Evolutionary conservation across 257 asterid genomes (phyloP).

Genomic region (Cordia subcordata): DNA sequence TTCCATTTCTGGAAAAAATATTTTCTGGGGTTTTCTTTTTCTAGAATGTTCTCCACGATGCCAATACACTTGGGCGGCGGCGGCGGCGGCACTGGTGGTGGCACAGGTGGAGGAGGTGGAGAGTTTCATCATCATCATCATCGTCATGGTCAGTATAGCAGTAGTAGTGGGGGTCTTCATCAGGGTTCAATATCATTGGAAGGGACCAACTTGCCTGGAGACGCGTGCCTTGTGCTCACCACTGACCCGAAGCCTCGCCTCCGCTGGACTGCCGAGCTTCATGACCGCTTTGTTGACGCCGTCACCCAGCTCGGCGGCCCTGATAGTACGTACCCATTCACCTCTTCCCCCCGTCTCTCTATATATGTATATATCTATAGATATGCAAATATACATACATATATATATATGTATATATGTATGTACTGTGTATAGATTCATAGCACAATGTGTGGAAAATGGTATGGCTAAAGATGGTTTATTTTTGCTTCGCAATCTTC

Average conservation of each 20-base stretch:
- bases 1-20: background rate
- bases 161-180: background rate
- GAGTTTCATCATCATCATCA: conserved; percentile 31
- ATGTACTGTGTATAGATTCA: too few species aligned
- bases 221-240: conserved; percentile 44
- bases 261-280: conserved; percentile 62
- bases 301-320: conserved; percentile 63
- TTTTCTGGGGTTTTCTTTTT: conserved; percentile 6
- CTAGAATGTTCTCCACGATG: conserved; percentile 52
- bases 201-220: conserved; percentile 32
- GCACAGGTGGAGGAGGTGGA: conserved; percentile 28
- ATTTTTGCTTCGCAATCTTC: too few species aligned
- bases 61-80: conserved; percentile 31
- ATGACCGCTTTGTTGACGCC: conserved; percentile 51
- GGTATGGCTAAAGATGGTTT: too few species aligned
- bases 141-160: conserved; percentile 23
- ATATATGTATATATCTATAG: background rate
- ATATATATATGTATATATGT: too few species aligned
- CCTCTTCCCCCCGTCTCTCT: background rate
- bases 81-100: conserved; percentile 17
- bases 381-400: background rate
- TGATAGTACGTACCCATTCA: conserved; percentile 33
- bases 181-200: conserved; percentile 4
- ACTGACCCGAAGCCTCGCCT: conserved; percentile 58
- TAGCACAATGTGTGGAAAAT: too few species aligned